A percentile compares a stretch with the other conserved stretches of the same genome.
Evolutionary conservation across 2,329 filamentous ascomycete species (phyloP).

Genomic region (Fusarium sp.): DNA sequence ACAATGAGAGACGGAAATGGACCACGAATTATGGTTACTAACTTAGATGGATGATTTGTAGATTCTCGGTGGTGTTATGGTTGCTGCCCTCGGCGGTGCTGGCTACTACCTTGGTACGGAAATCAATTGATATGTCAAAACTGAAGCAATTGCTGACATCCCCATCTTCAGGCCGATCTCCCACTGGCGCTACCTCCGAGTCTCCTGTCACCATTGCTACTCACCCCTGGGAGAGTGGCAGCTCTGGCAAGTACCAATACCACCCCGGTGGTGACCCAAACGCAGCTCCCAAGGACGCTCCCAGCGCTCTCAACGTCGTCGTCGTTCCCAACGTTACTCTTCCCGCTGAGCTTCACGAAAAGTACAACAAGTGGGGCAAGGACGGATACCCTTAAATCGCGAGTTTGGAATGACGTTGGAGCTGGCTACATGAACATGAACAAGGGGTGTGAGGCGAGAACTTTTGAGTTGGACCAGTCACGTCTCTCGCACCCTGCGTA

Average conservation of each 20-base stretch:
- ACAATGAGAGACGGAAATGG: not conserved
- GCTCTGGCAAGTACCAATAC: constrained; percentile 76
- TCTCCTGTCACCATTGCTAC: constrained; percentile 76
- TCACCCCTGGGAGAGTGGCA: constrained; percentile 89
- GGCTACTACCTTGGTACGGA: constrained; percentile 85
- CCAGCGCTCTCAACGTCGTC: constrained; percentile 93
- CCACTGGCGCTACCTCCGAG: constrained; percentile 87
- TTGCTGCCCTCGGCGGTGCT: constrained; percentile 84
- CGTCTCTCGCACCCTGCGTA: constrained; percentile 21
- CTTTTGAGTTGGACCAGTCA: constrained; percentile 15
- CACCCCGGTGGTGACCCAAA: constrained; percentile 85
- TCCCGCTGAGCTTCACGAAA: constrained; percentile 92
- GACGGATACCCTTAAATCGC: constrained; percentile 76
- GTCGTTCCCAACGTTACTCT: constrained; percentile 93
- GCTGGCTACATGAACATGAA: constrained; percentile 21
- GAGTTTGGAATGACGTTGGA: constrained; percentile 3
- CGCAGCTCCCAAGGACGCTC: constrained; percentile 84
- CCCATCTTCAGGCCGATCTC: constrained; percentile 72
- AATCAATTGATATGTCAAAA: not conserved
- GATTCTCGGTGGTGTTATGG: constrained; percentile 94
- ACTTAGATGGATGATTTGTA: constrained; percentile 51
- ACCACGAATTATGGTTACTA: constrained; percentile 15
- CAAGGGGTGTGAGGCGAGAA: constrained; percentile 17
- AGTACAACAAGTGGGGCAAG: constrained; percentile 99
- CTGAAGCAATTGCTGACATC: constrained; percentile 35